Conservation (phyloP, 2,329 filamentous ascomycete genomes). For the Didymella sp. region DNA sequence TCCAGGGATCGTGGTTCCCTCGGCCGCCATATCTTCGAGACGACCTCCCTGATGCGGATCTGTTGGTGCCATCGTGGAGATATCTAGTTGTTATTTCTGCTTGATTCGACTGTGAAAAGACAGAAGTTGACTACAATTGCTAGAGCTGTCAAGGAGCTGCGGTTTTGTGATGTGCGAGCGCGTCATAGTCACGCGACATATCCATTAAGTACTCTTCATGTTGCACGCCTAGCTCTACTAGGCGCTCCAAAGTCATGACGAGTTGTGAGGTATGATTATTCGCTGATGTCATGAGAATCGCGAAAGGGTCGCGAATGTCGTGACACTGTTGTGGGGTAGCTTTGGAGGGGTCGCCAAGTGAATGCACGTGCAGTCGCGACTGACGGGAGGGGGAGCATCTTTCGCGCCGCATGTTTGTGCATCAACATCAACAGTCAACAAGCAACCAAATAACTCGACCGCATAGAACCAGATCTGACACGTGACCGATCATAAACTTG, state of each 20-base stretch:
- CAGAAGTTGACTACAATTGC: not conserved
- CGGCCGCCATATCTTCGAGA: not conserved
- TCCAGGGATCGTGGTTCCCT: not conserved
- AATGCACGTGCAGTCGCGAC: conserved; percentile 15
- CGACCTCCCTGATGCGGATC: not conserved
- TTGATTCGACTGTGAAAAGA: not conserved
- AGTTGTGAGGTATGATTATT: not conserved
- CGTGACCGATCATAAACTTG: not conserved
- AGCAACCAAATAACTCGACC: not conserved
- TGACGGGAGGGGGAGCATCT: not conserved
- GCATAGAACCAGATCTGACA: not conserved
- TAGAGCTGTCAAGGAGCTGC: not conserved
- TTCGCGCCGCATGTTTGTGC: not conserved
- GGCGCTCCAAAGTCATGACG: not conserved
- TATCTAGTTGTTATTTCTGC: not conserved
- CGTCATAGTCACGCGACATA: conserved; percentile 5
- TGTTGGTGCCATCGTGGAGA: not conserved
- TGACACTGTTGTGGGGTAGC: conserved; percentile 6
- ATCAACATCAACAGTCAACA: conserved; percentile 9
- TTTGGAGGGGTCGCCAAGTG: conserved; percentile 16
- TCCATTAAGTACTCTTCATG: conserved; percentile 16
- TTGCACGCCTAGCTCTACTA: not conserved
- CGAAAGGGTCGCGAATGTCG: conserved; percentile 3
- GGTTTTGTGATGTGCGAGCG: not conserved
- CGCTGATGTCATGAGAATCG: conserved; percentile 6